phyloP scores from a whole-genome alignment of 116 monocot genomes.

The Cymodocea nodosa region DNA sequence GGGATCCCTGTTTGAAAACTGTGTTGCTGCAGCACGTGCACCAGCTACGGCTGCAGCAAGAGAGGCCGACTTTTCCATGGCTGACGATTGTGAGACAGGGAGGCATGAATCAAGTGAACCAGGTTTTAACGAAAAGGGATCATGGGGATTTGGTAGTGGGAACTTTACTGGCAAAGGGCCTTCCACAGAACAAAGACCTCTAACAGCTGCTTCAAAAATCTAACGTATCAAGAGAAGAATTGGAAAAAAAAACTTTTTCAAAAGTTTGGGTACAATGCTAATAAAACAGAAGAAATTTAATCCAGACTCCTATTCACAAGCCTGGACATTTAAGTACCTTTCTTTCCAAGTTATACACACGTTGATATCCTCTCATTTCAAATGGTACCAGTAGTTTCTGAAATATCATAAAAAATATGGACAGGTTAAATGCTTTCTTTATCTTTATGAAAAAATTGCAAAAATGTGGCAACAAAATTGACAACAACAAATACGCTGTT shows the following conservation, averaged over 20 bases:
- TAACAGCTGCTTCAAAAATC: conserved; percentile 74
- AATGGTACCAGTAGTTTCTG: conserved; percentile 80
- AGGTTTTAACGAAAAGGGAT: conserved; percentile 50
- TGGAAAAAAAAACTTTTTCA: background rate
- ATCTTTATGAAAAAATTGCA: no score
- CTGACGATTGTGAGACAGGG: conserved; percentile 6
- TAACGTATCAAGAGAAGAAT: conserved; percentile 5
- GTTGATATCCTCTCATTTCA: conserved; percentile 86
- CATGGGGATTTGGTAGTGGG: conserved; percentile 51
- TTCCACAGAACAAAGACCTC: conserved; percentile 49
- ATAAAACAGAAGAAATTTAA: background rate
- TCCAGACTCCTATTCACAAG: conserved; percentile 1
- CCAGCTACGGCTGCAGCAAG: conserved; percentile 58
- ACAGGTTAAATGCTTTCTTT: no score
- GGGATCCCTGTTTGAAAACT: conserved; percentile 47
- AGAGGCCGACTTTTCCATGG: conserved; percentile 18
- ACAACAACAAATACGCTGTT: no score
- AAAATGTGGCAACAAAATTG: no score
- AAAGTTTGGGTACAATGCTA: background rate
- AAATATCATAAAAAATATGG: conserved; percentile 7
- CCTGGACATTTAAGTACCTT: conserved; percentile 23
- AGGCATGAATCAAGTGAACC: conserved; percentile 31
- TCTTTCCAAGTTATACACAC: conserved; percentile 78
- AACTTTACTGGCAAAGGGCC: conserved; percentile 73
- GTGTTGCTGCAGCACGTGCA: conserved; percentile 62